Percentiles rank a stretch among this genome's conserved stretches.
These are phyloP conservation scores for Oryza rufipogon DNA, from an alignment of 176 grass and related monocot genomes.

Conservation along the genomic window DNA sequence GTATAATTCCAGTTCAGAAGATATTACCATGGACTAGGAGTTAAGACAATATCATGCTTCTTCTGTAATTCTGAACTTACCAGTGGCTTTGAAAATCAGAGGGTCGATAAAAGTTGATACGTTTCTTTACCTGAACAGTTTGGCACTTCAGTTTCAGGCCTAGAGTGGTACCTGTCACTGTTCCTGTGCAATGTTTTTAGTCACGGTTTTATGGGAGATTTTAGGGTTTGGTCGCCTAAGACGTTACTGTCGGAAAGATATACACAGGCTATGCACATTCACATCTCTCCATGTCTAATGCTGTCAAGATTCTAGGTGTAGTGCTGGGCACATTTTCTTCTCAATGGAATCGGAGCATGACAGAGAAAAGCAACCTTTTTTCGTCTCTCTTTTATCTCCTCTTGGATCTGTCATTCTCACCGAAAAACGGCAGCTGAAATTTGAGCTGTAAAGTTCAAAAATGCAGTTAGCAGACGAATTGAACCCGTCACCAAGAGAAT, in stretches of 20 bases:
- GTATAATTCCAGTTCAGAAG: constrained; percentile 1
- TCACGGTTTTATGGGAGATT: not conserved
- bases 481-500: not conserved
- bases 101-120: not conserved
- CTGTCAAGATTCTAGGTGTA: constrained; percentile 34
- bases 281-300: constrained; percentile 27
- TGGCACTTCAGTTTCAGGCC: constrained; percentile 9
- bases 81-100: not conserved
- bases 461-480: constrained; percentile 32
- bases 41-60: constrained; percentile 29
- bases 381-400: not conserved
- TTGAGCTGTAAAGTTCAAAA: constrained; percentile 25
- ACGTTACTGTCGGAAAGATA: constrained; percentile 39
- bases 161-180: constrained; percentile 23
- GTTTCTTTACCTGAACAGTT: constrained; percentile 24
- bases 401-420: constrained; percentile 42
- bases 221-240: constrained; percentile 32
- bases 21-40: constrained; percentile 9
- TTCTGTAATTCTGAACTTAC: constrained; percentile 1
- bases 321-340: constrained; percentile 26
- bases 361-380: constrained; percentile 33
- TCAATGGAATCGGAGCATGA: constrained; percentile 33
- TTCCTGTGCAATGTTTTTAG: constrained; percentile 18
- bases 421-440: constrained; percentile 18
- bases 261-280: constrained; percentile 4